These are phyloP conservation scores for Emmonsiellopsis sp. DNA, from an alignment of 2,329 filamentous ascomycete genomes.

Conservation along the genomic window DNA sequence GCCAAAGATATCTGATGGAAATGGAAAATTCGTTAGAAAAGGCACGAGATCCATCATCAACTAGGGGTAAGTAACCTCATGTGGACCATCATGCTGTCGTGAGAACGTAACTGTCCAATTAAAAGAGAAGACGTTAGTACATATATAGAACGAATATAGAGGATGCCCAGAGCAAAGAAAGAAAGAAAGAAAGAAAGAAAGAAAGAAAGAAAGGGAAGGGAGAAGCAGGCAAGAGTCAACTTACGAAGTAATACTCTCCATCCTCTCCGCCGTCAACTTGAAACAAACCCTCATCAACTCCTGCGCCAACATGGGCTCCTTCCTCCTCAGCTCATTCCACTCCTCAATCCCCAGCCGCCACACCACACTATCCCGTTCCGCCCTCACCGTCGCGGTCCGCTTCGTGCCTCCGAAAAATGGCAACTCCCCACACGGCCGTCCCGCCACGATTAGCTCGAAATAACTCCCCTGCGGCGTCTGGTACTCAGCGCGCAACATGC, in stretches of 20 bases:
- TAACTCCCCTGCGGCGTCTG: conserved; percentile 80
- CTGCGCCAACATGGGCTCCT: conserved; percentile 66
- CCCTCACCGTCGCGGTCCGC: conserved; percentile 75
- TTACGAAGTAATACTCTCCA: conserved; percentile 59
- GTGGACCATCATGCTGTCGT: not conserved
- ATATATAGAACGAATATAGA: not conserved
- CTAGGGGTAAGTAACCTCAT: too few relatives aligned
- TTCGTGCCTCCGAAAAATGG: conserved; percentile 91
- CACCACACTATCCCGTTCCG: conserved; percentile 69
- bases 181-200: not conserved
- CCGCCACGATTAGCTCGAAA: conserved; percentile 85
- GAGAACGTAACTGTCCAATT: not conserved
- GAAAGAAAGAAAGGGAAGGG: not conserved
- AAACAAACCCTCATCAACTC: conserved; percentile 81
- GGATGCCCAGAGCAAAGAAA: not conserved
- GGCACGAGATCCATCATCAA: too few relatives aligned
- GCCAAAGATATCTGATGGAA: too few relatives aligned
- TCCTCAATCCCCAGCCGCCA: conserved; percentile 68
- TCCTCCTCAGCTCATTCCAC: conserved; percentile 64
- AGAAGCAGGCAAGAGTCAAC: conserved; percentile 18
- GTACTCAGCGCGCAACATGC: conserved; percentile 84
- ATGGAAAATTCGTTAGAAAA: too few relatives aligned
- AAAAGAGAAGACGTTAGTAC: not conserved
- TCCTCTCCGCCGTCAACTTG: conserved; percentile 88
- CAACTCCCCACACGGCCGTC: conserved; percentile 89